Evolutionary conservation across 2,329 filamentous ascomycete genomes (phyloP), one percentile per base, ranked within the genome.

Genomic region (Scedosporium boydii): DNA sequence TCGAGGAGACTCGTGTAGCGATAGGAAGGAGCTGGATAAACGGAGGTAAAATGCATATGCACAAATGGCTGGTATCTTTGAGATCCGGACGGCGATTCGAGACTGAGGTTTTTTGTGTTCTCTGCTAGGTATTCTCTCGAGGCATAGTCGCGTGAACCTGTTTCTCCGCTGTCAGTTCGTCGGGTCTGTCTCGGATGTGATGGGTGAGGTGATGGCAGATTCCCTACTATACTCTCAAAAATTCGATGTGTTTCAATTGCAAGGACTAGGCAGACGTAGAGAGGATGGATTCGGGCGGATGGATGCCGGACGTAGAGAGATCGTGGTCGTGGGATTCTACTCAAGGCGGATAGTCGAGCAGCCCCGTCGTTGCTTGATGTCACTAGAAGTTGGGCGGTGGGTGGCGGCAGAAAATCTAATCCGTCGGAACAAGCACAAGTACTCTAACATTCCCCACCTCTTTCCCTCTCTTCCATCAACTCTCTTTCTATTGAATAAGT

Each of bases 381-480:
- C 62, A 59, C 61, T 41, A 44, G 58, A 57, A 46, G 26, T 55
- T 34, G 29, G 38, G 60, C 58, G 61, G 62, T 59, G 23, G 44
- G 12, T 14, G 3, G 29, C 7, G 61, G 61, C 61, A 63, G 57
- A 63, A 63, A 53, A 29, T 41, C 6, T n/a, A 46, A 34, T 14
- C 26, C 3, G 9, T 41, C 0, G 16, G 59, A 23, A 41, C 10
- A 10, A 27, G 34, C 21, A 61, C 60, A 55, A 60, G 26, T 58
- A 29, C 41, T 38, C 14, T 6, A 27, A 34, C 29, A 7, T 2
- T 4, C 55, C 27, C 23, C 55, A 57, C 23, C 55, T 23, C 21
- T 6, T 27, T n/a, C 27, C 10, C 34, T 12, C 34, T 38, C 10
- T 38, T 12, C 10, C 34, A 38, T 38, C 3, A 3, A 14, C 10